Base-by-base conservation (phyloP, 495 filamentous ascomycete genomes). In the Hypoxylon cercidicola region DNA sequence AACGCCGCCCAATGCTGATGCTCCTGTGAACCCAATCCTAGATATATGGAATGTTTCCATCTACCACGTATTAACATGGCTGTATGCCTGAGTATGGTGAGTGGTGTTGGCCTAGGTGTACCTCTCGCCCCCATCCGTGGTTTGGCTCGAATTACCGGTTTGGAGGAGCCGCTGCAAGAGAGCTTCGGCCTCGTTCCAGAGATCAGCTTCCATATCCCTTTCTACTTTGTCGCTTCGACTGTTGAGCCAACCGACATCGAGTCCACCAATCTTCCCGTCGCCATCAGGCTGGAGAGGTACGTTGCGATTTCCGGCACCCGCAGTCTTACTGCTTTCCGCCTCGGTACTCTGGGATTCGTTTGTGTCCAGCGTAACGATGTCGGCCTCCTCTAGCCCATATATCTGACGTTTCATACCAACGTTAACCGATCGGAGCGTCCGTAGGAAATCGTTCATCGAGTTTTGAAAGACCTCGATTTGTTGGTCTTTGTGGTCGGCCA, bases 191-290 rank as follows among this genome's bases (percentile, higher is more conserved):
- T 86, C 83, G 53, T 79, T 78, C 90, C 91, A 91, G 50, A 95
- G 70, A 77, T 95, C 91, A 11, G 83, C 83, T 72, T 95, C 91
- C 82, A 90, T 92, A 58, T 90, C 88, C 68, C 85, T 87, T 40
- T 87, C 90, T 13, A 93, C 88, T 28, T 86, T 88, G 63, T 89
- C 87, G 59, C 88, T 89, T 58, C 91, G 84, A 75, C 89, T 90
- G 68, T 97, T 97, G 69, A 97, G 77, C 86, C 88, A 89, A 49
- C 92, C 92, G 12, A 95, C 86, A 74, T 97, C 93, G 44, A 94
- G 76, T 21, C 77, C 76, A 3, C 88, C 88, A 15, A 88, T 78
- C 50, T 83, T 80, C 8, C 85, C 85, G 52, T 82, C 79, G 56
- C 84, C 76, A 64, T 84, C 77, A 0, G 77, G 81, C 35, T 78